Percentiles rank a stretch among this genome's conserved stretches.
Evolutionary conservation across 2,329 filamentous ascomycete species (phyloP).

Genomic region (Aschersonia sp.): DNA sequence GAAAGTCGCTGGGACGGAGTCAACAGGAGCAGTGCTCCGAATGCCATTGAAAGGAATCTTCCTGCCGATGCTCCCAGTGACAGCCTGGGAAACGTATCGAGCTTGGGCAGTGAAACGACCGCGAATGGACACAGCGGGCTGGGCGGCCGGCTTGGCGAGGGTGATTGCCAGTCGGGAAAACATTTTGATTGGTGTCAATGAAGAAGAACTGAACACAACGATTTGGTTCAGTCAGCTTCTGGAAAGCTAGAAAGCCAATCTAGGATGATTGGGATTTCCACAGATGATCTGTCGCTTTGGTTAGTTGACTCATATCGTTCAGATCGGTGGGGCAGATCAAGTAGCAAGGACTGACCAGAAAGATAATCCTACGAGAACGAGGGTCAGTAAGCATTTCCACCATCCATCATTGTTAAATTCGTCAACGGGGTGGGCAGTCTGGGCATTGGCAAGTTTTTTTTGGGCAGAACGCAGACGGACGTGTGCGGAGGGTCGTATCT

Average conservation of each 20-base stretch:
- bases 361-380: slow-evolving; percentile 49
- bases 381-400: slow-evolving; percentile 15
- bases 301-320: slow-evolving; percentile 4
- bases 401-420: too few species aligned
- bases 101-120: slow-evolving; percentile 24
- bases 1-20: slow-evolving; percentile 56
- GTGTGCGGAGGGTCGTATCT: too few species aligned
- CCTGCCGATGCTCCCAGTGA: slow-evolving; percentile 53
- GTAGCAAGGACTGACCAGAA: slow-evolving; percentile 42
- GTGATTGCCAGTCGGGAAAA: slow-evolving; percentile 40
- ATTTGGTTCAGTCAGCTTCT: not conserved
- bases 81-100: slow-evolving; percentile 20
- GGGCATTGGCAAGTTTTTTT: too few species aligned
- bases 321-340: slow-evolving; percentile 20
- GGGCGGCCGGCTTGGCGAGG: slow-evolving; percentile 38
- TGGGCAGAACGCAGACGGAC: too few species aligned
- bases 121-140: slow-evolving; percentile 24
- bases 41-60: slow-evolving; percentile 45
- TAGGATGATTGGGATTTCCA: slow-evolving; percentile 24
- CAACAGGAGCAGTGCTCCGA: slow-evolving; percentile 49
- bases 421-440: too few species aligned
- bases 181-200: slow-evolving; percentile 28
- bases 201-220: not conserved
- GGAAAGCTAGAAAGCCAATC: slow-evolving; percentile 2
- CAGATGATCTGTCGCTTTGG: slow-evolving; percentile 20